Base-by-base conservation (phyloP, 306 rosid species). In the Citrullus colocynthis region DNA sequence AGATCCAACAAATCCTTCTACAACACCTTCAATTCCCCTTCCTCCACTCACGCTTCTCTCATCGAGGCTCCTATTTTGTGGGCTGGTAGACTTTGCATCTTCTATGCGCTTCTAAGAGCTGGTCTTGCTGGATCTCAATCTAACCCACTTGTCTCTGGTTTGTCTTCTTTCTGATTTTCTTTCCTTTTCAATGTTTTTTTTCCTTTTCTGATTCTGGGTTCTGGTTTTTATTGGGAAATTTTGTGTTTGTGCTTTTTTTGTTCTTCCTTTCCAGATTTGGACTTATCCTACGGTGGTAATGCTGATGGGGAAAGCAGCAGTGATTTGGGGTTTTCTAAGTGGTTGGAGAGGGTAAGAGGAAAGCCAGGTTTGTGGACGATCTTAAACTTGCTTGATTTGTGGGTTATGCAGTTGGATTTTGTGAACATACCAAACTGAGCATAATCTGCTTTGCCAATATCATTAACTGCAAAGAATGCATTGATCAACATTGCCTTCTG, bases 261-360 rank as follows among this genome's bases (percentile, higher is more conserved):
- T 52, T 15, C 7, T 6, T 16, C 21, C 58, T 71, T 28, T 48
- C 20, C 84, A 91, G 98, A 88, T 82, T 82, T 91, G 91, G 88
- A 82, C 42, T 59, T 70, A 13, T 52, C 63, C 45, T 73, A 36
- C 77, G 90, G 84, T 80, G 86, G 76, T 41, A 77, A 78, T 57
- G 85, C 37, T 62, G 74, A 57, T 32, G 80, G 45, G 78, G 90
- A 85, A 79, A 82, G 89, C 81, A 84, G 74, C 77, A 71, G 7
- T 44, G 97, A 93, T 84, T 85, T 91, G 91, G 97, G 97, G n/a
- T 94, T 94, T 83, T 94, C 97, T 67, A 90, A 87, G 84, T 94
- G 93, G 97, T 78, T 92, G 34, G 90, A 87, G 54, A 37, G 73
- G 66, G 81, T 94, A 54, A 85, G 85, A 62, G 97, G 97, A 69